Evolutionary conservation across 2,329 filamentous ascomycete genomes (phyloP).

Genomic region (Hypoxylon sp.): DNA sequence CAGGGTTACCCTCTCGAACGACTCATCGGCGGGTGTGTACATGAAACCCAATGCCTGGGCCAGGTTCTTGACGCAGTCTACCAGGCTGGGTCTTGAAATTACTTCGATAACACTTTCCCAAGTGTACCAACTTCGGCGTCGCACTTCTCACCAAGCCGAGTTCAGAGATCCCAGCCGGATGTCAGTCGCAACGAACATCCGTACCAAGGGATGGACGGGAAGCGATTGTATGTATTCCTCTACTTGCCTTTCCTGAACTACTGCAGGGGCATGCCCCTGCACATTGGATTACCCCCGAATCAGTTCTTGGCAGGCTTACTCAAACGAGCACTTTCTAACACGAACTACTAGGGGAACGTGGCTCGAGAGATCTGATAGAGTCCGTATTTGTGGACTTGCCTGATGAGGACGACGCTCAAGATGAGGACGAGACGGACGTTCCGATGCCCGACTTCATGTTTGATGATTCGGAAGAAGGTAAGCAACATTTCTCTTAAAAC

Average conservation of each 20-base stretch:
- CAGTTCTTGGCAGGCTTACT: not conserved
- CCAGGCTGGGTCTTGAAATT: constrained; percentile 46
- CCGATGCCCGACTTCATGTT: not conserved
- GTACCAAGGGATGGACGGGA: constrained; percentile 40
- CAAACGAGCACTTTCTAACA: not conserved
- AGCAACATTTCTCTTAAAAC: not conserved
- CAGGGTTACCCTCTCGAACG: constrained; percentile 47
- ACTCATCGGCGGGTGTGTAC: not conserved
- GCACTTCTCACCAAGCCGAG: not conserved
- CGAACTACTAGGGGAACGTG: constrained; percentile 8
- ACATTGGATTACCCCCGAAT: not conserved
- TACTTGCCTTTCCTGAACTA: not conserved
- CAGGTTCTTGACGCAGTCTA: constrained; percentile 49
- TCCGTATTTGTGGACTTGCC: constrained; percentile 6
- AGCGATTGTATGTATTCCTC: constrained; percentile 37
- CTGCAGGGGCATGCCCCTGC: not conserved
- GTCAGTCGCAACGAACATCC: not conserved
- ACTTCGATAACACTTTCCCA: constrained; percentile 46
- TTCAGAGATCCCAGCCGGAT: constrained; percentile 1
- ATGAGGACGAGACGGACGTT: not conserved
- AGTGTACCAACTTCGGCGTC: constrained; percentile 34
- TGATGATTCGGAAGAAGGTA: constrained; percentile 5
- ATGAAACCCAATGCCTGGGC: constrained; percentile 51
- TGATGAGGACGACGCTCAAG: not conserved
- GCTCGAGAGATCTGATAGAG: constrained; percentile 10